Percentiles rank a stretch among this genome's conserved stretches.
Conservation (phyloP, 768 basidiomycete genomes). For the Lenzites betulinus region DNA sequence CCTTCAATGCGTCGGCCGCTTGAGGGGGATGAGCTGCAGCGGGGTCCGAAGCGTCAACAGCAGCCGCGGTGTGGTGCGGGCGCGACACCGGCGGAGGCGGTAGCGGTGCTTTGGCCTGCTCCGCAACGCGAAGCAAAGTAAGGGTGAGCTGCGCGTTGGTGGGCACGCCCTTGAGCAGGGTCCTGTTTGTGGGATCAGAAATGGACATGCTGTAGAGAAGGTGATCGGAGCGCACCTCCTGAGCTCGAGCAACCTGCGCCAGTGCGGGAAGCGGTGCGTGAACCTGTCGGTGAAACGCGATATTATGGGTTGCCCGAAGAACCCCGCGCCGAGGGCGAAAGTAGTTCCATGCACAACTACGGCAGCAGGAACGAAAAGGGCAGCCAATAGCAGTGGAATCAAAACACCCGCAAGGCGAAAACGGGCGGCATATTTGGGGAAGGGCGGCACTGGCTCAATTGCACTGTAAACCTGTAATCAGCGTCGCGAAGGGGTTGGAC, state of each 20-base stretch:
- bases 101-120: conserved; percentile 39
- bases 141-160: conserved; percentile 47
- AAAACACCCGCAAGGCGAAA: conserved; percentile 35
- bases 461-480: conserved; percentile 28
- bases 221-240: conserved; percentile 34
- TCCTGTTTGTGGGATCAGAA: conserved; percentile 19
- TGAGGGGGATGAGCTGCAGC: conserved; percentile 15
- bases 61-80: conserved; percentile 15
- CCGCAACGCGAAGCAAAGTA: conserved; percentile 44
- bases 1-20: conserved; percentile 16
- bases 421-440: conserved; percentile 27
- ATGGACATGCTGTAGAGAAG: background rate
- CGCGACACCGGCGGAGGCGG: conserved; percentile 37
- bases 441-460: conserved; percentile 42
- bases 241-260: conserved; percentile 39
- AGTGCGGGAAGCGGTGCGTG: conserved; percentile 36
- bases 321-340: conserved; percentile 36
- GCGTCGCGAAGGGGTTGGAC: background rate
- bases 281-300: conserved; percentile 32
- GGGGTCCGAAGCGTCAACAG: conserved; percentile 1
- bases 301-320: conserved; percentile 46
- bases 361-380: conserved; percentile 33
- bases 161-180: conserved; percentile 42
- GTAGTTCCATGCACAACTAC: conserved; percentile 35
- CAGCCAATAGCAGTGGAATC: conserved; percentile 31